Percentiles rank a stretch among this genome's conserved stretches.
phyloP scores from a whole-genome alignment of 352 stramenopile genomes.

The Pythium rishiriense region DNA sequence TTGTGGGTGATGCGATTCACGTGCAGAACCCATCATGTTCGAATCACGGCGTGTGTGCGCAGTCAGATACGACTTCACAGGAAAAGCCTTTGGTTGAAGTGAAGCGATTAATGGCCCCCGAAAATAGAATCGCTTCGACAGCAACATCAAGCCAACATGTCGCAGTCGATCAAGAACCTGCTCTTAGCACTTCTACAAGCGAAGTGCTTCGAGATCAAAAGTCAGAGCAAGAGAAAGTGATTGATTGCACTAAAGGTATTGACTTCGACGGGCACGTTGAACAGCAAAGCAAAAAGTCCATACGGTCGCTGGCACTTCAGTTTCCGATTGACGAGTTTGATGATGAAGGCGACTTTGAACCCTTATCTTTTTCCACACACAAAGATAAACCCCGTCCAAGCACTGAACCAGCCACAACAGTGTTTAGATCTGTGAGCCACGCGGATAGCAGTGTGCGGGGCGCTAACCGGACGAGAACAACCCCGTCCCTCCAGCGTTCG shows the following conservation, averaged over 20 bases:
- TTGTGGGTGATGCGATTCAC: neutral
- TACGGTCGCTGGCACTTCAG: slow-evolving; percentile 20
- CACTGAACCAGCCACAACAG: neutral
- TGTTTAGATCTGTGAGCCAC: too few species aligned
- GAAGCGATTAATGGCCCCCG: neutral
- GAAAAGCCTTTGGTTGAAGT: too few species aligned
- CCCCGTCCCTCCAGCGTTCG: too few species aligned
- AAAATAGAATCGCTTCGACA: too few species aligned
- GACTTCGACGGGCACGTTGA: neutral
- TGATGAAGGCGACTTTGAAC: neutral
- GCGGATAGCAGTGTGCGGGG: too few species aligned
- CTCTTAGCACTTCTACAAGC: neutral
- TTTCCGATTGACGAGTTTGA: slow-evolving; percentile 2
- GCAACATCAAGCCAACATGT: neutral
- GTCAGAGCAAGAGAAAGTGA: neutral
- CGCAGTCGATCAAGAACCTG: neutral
- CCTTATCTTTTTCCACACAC: neutral
- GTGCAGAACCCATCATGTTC: too few species aligned
- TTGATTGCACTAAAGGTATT: neutral
- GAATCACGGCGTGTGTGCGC: too few species aligned
- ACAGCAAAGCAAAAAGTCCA: slow-evolving; percentile 10
- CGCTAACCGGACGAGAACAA: too few species aligned
- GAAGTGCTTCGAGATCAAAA: neutral
- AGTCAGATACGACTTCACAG: neutral
- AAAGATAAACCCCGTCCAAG: too few species aligned